These are phyloP conservation scores for Senna siamea DNA, from an alignment of 306 rosid genomes.

Conservation along the genomic window DNA sequence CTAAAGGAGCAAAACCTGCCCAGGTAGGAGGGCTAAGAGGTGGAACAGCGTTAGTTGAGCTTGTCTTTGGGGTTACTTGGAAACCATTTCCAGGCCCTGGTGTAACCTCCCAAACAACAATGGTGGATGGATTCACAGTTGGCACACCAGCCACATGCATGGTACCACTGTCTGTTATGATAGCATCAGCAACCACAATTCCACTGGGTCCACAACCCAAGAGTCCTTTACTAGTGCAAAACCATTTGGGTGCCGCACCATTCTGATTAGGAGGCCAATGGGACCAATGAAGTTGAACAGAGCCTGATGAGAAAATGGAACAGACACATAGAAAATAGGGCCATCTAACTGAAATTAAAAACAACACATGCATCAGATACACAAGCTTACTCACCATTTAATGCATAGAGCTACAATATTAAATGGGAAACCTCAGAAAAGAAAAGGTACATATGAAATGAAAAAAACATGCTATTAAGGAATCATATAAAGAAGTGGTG, in stretches of 20 bases:
- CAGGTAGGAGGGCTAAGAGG: constrained; percentile 79
- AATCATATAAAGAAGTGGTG: constrained; percentile 9
- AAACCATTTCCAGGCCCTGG: constrained; percentile 98
- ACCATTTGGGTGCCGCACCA: constrained; percentile 76
- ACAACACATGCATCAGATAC: constrained; percentile 47
- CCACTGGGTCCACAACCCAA: constrained; percentile 99
- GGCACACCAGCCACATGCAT: constrained; percentile 99
- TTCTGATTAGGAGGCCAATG: constrained; percentile 93
- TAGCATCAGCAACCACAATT: constrained; percentile 98
- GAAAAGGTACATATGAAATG: neutral
- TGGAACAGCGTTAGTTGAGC: constrained; percentile 69
- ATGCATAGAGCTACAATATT: constrained; percentile 15
- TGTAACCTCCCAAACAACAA: constrained; percentile 98
- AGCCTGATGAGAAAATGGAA: constrained; percentile 98
- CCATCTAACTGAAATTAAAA: constrained; percentile 89
- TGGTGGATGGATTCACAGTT: constrained; percentile 95
- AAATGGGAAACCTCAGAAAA: neutral
- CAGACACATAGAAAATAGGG: constrained; percentile 92
- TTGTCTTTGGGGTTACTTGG: constrained; percentile 77
- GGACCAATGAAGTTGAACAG: constrained; percentile 97
- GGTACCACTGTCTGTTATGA: constrained; percentile 94
- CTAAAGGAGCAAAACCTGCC: constrained; percentile 91
- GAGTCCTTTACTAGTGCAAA: constrained; percentile 94
- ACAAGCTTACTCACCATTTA: constrained; percentile 11
- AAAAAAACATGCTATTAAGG: constrained; percentile 9